Base-by-base conservation (phyloP, 108 stramenopile genomes). In the Cyclotella baltica region DNA sequence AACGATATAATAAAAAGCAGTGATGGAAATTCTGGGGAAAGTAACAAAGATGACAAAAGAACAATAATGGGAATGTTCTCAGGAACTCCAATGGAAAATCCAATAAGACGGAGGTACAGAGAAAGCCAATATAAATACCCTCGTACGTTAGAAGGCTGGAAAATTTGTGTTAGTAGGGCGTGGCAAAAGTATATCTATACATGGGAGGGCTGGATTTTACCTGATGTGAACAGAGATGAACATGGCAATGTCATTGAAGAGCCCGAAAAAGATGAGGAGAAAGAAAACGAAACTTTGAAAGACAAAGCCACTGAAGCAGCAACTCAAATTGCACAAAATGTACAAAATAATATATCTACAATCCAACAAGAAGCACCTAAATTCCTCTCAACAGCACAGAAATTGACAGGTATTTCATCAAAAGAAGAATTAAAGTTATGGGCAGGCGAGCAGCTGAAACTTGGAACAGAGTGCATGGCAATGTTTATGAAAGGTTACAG, bases 401-500 rank as follows among this genome's bases (percentile, higher is more conserved):
- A 92, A 57, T 55, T 64, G 16, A 92, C 92, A 9, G 94, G 92
- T 8, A 88, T 92, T 67, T 65, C 72, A 0, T 75, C 86, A 35
- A 86, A 62, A 37, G 89, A 90, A 33, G 94, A 95, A 29, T 55
- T 90, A 46, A 80, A 76, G 27, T 59, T 46, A 40, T 84, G 91
- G 73, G 88, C 88, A 9, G 50, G 68, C 22, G 86, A 89, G 48
- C 83, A 84, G 70, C 72, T 95, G 91, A 85, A 83, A 65, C 72
- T 93, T 5, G 88, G 80, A 15, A 91, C 88, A 2, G 87, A 88
- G 25, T 89, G 89, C 70, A 52, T 93, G 15, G 22, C 76, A 4
- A 86, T 93, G 70, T 95, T 95, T 71, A 92, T 95, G 91, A 86
- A 77, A n/a, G 94, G 92, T 0, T 95, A 95, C 58, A 87, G 94